Evolutionary conservation across 805 yeast genomes (phyloP), one percentile per base, ranked within the genome.

Genomic region (Teunomyces cretensis): DNA sequence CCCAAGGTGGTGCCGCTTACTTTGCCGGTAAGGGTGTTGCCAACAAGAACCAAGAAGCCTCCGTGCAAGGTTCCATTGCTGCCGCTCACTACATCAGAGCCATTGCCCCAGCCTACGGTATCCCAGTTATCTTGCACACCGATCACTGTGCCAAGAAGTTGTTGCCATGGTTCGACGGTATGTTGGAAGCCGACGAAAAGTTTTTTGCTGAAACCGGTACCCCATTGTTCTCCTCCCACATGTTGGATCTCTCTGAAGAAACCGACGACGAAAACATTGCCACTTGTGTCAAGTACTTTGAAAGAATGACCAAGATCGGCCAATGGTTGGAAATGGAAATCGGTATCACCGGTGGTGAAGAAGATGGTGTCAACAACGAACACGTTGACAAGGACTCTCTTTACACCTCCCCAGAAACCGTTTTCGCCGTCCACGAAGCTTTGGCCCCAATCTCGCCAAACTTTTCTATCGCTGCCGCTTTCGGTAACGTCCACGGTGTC

Each of bases 261-360:
- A 58, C 87, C 53, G 97, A 94, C 72, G 96, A 89, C 55, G 95
- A 87, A 78, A 94, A 94, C 87, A 92, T 94, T 62, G 84, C 82
- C 54, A 86, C 88, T 56, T 91, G 97, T 81, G 96, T 75, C 74
- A 85, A 88, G 77, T 94, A 94, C 84, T 92, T 94, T 78, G 79
- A 79, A 72, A 88, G 96, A 77, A 89, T 88, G 84, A 76, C 95
- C 71, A 89, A 87, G 78, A 79, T 92, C 83, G 79, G 82, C 77
- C 98, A 92, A 80, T 94, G 94, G 94, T 83, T 94, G 70, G 99
- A 94, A 83, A 94, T 94, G 99, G 99, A 94, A 81, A 94, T 94
- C 70, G 99, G 99, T 84, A 94, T 94, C 84, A 94, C 99, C 71
- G 99, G 99, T 78, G 99, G 99, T 85, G 99, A 94, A 81, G 99